Conservation (phyloP, 2,329 filamentous ascomycete species). For the Botrytis deweyae region DNA sequence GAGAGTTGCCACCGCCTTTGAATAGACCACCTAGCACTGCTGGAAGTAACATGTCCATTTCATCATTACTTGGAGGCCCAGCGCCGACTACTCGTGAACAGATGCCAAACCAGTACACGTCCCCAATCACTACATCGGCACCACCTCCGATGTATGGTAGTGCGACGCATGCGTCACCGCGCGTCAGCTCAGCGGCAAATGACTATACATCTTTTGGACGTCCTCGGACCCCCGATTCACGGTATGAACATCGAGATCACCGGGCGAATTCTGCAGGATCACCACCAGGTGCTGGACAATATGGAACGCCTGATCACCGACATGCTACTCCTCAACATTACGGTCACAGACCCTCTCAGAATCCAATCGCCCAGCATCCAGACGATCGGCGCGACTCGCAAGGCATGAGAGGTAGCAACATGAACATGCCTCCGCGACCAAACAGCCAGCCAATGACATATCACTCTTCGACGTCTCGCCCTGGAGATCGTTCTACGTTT, state of each 20-base stretch:
- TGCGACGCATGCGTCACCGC: constrained; percentile 42
- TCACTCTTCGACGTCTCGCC: constrained; percentile 45
- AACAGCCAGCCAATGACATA: constrained; percentile 38
- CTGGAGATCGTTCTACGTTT: constrained; percentile 42
- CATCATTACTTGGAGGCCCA: constrained; percentile 64
- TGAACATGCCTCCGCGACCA: constrained; percentile 37
- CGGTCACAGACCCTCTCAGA: constrained; percentile 45
- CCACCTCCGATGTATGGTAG: constrained; percentile 43
- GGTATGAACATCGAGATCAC: constrained; percentile 49
- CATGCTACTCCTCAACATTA: constrained; percentile 59
- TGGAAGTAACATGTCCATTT: constrained; percentile 70
- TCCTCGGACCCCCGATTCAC: constrained; percentile 72
- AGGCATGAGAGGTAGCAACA: constrained; percentile 34
- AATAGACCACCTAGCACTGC: constrained; percentile 47
- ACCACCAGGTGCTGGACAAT: constrained; percentile 45
- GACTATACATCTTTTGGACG: constrained; percentile 64
- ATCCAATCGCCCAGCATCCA: constrained; percentile 35
- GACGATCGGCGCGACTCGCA: constrained; percentile 48
- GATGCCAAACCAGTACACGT: constrained; percentile 48
- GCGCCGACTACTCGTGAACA: constrained; percentile 48
- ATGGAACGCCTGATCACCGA: constrained; percentile 55
- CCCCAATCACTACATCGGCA: constrained; percentile 42
- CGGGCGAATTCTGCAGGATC: constrained; percentile 41
- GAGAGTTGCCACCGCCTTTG: constrained; percentile 54
- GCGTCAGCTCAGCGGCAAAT: constrained; percentile 45